phyloP scores from a whole-genome alignment of 805 yeast species.

The Wickerhamomyces silvicola region DNA sequence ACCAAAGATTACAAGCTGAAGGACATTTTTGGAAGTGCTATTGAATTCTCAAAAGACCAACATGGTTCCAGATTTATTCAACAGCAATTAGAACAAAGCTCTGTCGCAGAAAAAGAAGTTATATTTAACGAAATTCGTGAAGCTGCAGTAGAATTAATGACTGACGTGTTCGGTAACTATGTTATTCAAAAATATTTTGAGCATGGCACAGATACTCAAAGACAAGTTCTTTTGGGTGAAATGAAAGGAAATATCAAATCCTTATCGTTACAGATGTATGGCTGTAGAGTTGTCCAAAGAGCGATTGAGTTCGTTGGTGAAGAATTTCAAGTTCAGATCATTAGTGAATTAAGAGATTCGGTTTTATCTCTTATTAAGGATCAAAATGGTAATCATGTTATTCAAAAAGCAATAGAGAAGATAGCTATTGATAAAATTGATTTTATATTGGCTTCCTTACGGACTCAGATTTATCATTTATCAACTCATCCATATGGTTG shows the following conservation, averaged over 20 bases:
- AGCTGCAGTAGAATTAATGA: slow-evolving; percentile 71
- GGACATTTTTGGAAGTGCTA: slow-evolving; percentile 79
- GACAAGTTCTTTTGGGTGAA: slow-evolving; percentile 54
- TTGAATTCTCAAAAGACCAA: slow-evolving; percentile 92
- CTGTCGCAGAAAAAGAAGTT: slow-evolving; percentile 65
- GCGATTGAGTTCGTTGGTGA: slow-evolving; percentile 71
- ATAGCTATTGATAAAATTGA: slow-evolving; percentile 66
- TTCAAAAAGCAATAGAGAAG: slow-evolving; percentile 88
- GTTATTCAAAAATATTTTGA: slow-evolving; percentile 94
- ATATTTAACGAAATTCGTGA: slow-evolving; percentile 80
- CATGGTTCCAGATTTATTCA: slow-evolving; percentile 97
- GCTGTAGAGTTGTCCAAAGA: slow-evolving; percentile 94
- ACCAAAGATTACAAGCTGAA: slow-evolving; percentile 56
- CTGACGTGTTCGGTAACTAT: slow-evolving; percentile 97
- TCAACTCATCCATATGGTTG: slow-evolving; percentile 98
- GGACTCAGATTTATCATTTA: slow-evolving; percentile 67
- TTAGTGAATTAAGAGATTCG: slow-evolving; percentile 60
- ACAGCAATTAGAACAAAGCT: slow-evolving; percentile 65
- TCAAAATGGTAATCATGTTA: slow-evolving; percentile 97
- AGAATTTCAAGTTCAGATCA: slow-evolving; percentile 59
- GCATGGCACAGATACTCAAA: slow-evolving; percentile 66
- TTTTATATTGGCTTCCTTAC: slow-evolving; percentile 68
- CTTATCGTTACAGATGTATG: slow-evolving; percentile 91
- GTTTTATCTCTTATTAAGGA: slow-evolving; percentile 75
- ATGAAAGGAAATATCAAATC: slow-evolving; percentile 72